Evolutionary conservation across 2,329 filamentous ascomycete species (phyloP).

Genomic region (Colletotrichum sp.): DNA sequence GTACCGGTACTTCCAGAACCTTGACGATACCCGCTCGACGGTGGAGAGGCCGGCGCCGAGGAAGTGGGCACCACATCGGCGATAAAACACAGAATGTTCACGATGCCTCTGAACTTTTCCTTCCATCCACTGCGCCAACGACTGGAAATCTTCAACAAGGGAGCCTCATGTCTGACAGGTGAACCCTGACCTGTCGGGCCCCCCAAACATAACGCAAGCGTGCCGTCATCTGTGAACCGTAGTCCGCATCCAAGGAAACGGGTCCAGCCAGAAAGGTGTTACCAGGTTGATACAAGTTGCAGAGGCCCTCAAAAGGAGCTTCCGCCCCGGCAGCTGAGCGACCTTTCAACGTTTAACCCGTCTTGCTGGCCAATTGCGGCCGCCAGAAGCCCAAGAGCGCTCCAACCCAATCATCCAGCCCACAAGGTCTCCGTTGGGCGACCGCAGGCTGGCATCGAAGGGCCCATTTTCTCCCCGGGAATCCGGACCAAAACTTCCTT

Average conservation of each 20-base stretch:
- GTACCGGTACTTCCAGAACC: not conserved
- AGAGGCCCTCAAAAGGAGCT: not conserved
- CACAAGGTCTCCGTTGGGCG: constrained; percentile 12
- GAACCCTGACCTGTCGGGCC: not conserved
- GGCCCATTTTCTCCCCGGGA: constrained; percentile 3
- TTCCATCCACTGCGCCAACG: not conserved
- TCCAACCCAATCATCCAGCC: constrained; percentile 19
- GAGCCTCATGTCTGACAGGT: not conserved
- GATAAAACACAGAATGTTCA: constrained; percentile 13
- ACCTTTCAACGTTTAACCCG: not conserved
- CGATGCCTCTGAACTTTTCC: constrained; percentile 16
- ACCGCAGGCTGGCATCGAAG: constrained; percentile 7
- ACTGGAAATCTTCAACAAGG: not conserved
- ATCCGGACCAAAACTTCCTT: constrained; percentile 20
- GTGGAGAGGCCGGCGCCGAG: constrained; percentile 12
- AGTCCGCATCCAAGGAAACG: not conserved
- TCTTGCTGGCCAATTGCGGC: not conserved
- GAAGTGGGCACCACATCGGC: constrained; percentile 1
- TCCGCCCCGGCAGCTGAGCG: not conserved
- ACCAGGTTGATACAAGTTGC: not conserved
- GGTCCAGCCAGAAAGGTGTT: not conserved
- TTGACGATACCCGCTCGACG: not conserved
- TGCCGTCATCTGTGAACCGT: constrained; percentile 2
- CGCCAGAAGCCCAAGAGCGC: not conserved
- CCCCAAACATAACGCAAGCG: not conserved